These are phyloP conservation scores for Komagataella kurtzmanii DNA, from an alignment of 805 yeast genomes.

Conservation along the genomic window DNA sequence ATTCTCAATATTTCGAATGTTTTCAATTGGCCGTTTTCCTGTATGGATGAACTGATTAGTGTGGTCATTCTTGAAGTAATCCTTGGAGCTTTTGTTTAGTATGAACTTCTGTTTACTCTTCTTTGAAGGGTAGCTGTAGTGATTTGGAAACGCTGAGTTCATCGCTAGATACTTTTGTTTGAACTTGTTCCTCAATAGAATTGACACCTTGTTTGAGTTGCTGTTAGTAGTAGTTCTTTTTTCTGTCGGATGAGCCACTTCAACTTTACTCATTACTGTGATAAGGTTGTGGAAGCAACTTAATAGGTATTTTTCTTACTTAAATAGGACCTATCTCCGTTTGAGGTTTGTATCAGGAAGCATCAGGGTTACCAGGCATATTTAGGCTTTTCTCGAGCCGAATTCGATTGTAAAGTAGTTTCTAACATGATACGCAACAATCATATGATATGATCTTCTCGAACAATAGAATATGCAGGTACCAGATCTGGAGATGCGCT, in stretches of 20 bases:
- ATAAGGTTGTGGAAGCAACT: background rate
- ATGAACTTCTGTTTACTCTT: background rate
- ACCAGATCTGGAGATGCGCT: background rate
- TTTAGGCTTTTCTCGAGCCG: background rate
- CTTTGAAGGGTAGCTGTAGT: background rate
- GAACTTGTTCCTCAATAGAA: background rate
- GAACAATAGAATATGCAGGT: background rate
- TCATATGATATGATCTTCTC: background rate
- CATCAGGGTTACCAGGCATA: background rate
- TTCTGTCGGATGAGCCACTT: background rate
- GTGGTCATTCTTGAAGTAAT: constrained; percentile 49
- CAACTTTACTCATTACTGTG: background rate
- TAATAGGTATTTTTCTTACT: background rate
- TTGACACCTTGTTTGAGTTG: background rate
- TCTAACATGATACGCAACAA: background rate
- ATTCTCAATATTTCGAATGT: constrained; percentile 49
- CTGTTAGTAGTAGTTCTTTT: background rate
- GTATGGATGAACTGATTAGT: constrained; percentile 55
- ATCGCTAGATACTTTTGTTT: background rate
- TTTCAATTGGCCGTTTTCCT: constrained; percentile 45
- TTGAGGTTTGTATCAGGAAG: background rate
- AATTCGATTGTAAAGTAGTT: background rate
- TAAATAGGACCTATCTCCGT: background rate
- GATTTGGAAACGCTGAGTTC: background rate
- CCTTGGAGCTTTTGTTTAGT: background rate